phyloP scores from a whole-genome alignment of 2,329 filamentous ascomycete genomes.

The Fusarium nisikadoi region DNA sequence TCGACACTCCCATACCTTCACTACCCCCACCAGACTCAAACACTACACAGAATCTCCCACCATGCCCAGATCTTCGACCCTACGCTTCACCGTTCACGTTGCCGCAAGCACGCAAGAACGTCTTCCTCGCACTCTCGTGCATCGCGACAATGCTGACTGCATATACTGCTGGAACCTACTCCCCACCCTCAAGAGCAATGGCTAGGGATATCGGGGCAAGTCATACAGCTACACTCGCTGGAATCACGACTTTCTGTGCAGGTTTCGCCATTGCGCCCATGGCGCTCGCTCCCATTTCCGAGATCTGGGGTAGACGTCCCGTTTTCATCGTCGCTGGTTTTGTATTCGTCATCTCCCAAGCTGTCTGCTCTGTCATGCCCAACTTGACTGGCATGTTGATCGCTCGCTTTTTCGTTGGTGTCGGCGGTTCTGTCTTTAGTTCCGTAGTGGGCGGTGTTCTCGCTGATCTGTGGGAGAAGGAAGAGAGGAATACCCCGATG shows the following conservation, averaged over 20 bases:
- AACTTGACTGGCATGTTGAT: constrained; percentile 79
- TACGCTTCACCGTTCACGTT: constrained; percentile 80
- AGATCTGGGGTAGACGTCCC: constrained; percentile 86
- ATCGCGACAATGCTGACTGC: constrained; percentile 80
- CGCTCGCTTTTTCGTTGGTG: constrained; percentile 79
- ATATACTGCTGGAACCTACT: constrained; percentile 84
- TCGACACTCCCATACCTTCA: constrained; percentile 52
- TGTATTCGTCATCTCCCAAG: constrained; percentile 76
- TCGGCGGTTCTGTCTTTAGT: constrained; percentile 81
- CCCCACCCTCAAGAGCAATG: constrained; percentile 74
- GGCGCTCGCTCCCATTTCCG: constrained; percentile 86
- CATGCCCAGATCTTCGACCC: constrained; percentile 71
- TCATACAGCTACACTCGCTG: constrained; percentile 72
- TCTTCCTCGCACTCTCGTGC: constrained; percentile 79
- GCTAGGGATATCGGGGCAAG: constrained; percentile 72
- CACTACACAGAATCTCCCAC: constrained; percentile 57
- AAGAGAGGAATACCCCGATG: constrained; percentile 89
- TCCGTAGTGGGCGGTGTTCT: constrained; percentile 95
- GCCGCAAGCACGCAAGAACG: constrained; percentile 73
- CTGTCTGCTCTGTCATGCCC: constrained; percentile 77
- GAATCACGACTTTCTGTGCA: constrained; percentile 83
- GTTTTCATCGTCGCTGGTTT: constrained; percentile 81
- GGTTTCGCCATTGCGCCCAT: constrained; percentile 89
- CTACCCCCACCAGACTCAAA: constrained; percentile 31
- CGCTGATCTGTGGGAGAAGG: constrained; percentile 82